phyloP scores from a whole-genome alignment of 2,329 filamentous ascomycete genomes.

The Diplodia seriata region DNA sequence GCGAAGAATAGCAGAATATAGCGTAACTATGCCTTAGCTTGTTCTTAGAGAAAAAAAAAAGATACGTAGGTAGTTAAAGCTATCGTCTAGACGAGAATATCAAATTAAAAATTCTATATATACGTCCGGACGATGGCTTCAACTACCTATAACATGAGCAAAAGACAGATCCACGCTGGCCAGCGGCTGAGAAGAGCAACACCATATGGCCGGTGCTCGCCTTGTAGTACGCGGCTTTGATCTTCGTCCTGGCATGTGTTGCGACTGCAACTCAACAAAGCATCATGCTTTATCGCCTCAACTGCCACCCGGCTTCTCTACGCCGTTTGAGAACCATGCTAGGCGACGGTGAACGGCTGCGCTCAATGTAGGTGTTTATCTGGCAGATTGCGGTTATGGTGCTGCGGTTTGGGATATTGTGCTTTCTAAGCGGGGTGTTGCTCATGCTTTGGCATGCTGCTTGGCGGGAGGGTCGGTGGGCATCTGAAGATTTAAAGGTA shows the following conservation, averaged over 20 bases:
- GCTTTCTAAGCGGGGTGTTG: background rate
- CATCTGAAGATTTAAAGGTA: background rate
- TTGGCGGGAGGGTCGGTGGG: background rate
- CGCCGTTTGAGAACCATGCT: background rate
- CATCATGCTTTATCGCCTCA: constrained; percentile 10
- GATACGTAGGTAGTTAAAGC: too few species aligned
- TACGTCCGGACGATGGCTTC: too few species aligned
- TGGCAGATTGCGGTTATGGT: constrained; percentile 14
- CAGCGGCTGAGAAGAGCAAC: background rate
- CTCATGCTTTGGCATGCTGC: background rate
- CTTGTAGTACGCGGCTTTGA: background rate
- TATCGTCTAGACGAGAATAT: too few species aligned
- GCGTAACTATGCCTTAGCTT: too few species aligned
- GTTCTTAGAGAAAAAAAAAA: too few species aligned
- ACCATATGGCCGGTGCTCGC: background rate
- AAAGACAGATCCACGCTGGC: too few species aligned
- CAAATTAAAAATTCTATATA: too few species aligned
- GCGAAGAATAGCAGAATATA: too few species aligned
- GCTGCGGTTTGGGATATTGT: background rate
- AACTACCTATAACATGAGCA: too few species aligned
- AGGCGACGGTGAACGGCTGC: background rate
- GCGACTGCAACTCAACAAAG: constrained; percentile 2
- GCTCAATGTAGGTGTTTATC: background rate
- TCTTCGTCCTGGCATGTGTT: background rate
- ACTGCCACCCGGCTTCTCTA: background rate